Evolutionary conservation across 345 rosid genomes (phyloP).

Genomic region (Cardamine resedifolia): DNA sequence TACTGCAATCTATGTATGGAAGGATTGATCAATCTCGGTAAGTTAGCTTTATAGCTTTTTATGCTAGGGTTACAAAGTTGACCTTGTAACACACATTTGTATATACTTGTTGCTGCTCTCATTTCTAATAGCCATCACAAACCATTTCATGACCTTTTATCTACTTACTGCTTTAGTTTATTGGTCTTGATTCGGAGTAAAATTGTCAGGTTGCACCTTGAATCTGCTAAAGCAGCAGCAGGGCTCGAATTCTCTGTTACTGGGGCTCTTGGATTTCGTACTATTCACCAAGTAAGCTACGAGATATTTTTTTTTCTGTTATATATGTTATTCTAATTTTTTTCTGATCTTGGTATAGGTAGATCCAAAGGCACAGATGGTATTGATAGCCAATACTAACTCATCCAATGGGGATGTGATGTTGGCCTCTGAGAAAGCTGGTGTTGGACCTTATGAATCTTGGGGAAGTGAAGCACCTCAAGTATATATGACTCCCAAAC

Average conservation of each 20-base stretch:
- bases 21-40: conserved; percentile 76
- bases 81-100: not conserved
- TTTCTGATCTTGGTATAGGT: conserved; percentile 46
- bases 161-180: not conserved
- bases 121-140: conserved; percentile 6
- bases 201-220: conserved; percentile 60
- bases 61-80: not conserved
- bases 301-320: not conserved
- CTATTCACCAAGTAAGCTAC: conserved; percentile 70
- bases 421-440: conserved; percentile 39
- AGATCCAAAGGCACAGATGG: conserved; percentile 80
- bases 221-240: conserved; percentile 70
- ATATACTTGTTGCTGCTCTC: conserved; percentile 5
- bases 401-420: conserved; percentile 36
- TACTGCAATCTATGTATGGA: conserved; percentile 64
- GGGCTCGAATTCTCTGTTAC: conserved; percentile 75
- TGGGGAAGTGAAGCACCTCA: conserved; percentile 51
- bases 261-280: conserved; percentile 84
- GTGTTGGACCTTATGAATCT: conserved; percentile 41
- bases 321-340: conserved; percentile 25
- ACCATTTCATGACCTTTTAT: conserved; percentile 4
- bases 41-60: conserved; percentile 31
- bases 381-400: conserved; percentile 58
- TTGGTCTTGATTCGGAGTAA: conserved; percentile 17
- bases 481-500: conserved; percentile 63